These are phyloP conservation scores for Colletotrichum ledebouriae DNA, from an alignment of 2,329 filamentous ascomycete species.

Conservation along the genomic window DNA sequence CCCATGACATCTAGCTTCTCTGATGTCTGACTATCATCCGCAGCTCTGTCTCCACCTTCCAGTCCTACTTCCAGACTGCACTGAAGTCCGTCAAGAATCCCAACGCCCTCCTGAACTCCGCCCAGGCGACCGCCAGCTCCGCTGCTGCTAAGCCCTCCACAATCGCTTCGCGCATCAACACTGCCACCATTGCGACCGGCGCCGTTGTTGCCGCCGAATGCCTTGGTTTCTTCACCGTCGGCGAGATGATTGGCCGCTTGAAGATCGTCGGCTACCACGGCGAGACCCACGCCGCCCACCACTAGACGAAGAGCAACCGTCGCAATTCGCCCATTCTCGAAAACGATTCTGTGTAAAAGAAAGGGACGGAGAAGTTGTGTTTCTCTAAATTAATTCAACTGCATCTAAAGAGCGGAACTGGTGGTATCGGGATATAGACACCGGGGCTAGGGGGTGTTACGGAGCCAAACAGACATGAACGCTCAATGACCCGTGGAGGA, in stretches of 20 bases:
- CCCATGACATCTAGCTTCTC: constrained; percentile 32
- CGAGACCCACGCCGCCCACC: constrained; percentile 71
- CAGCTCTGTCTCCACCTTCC: constrained; percentile 85
- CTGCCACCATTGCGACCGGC: constrained; percentile 76
- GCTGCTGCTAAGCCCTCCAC: constrained; percentile 59
- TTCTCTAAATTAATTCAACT: constrained; percentile 37
- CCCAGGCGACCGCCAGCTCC: constrained; percentile 69
- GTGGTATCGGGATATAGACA: constrained; percentile 37
- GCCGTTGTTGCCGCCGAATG: constrained; percentile 88
- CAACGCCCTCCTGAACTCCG: constrained; percentile 66
- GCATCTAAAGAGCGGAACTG: constrained; percentile 39
- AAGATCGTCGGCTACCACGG: constrained; percentile 96
- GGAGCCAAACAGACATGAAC: constrained; percentile 32
- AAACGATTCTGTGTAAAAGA: constrained; percentile 13
- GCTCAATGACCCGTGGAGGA: constrained; percentile 36
- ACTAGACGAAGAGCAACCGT: constrained; percentile 57
- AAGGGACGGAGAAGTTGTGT: constrained; percentile 5
- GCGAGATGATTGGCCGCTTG: constrained; percentile 95
- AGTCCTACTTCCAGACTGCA: constrained; percentile 84
- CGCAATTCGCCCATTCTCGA: constrained; percentile 14
- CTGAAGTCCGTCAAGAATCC: constrained; percentile 81
- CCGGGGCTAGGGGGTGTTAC: constrained; percentile 29
- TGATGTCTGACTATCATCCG: constrained; percentile 6
- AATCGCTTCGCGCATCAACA: constrained; percentile 65
- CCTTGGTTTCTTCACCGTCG: constrained; percentile 96